These are phyloP conservation scores for Rauvolfia tetraphylla DNA, from an alignment of 257 asterid species.

Conservation along the genomic window DNA sequence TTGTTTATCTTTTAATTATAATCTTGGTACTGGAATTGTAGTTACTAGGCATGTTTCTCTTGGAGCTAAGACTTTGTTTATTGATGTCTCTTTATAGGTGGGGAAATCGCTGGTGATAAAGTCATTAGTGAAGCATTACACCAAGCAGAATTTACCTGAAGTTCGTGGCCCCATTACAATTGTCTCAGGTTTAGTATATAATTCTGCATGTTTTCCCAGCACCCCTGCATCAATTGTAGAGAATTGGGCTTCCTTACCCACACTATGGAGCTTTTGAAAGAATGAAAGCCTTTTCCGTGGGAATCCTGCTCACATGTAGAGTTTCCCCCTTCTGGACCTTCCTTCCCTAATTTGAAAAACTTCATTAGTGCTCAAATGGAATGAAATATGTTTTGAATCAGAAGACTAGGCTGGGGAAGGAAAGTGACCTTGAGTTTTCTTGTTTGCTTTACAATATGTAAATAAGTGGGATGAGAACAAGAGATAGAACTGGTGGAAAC, in stretches of 20 bases:
- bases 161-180: constrained; percentile 93
- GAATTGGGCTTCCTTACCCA: no score
- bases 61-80: constrained; percentile 18
- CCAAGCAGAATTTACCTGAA: constrained; percentile 90
- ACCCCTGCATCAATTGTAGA: no score
- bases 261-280: no score
- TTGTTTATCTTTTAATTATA: background rate
- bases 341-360: background rate
- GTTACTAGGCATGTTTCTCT: background rate
- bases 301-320: no score
- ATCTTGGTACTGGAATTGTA: background rate
- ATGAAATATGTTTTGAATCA: background rate
- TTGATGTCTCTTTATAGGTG: constrained; percentile 42
- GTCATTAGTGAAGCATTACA: constrained; percentile 81
- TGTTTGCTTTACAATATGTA: background rate
- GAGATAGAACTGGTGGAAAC: background rate
- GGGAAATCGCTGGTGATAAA: constrained; percentile 91
- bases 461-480: background rate
- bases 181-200: constrained; percentile 65
- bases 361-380: background rate
- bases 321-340: no score
- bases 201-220: background rate
- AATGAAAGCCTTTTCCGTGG: no score
- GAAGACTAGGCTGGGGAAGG: background rate
- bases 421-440: background rate